A percentile compares a stretch with the other conserved stretches of the same genome.
Evolutionary conservation across 768 basidiomycete genomes (phyloP).

Genomic region (Suillus subaureus): DNA sequence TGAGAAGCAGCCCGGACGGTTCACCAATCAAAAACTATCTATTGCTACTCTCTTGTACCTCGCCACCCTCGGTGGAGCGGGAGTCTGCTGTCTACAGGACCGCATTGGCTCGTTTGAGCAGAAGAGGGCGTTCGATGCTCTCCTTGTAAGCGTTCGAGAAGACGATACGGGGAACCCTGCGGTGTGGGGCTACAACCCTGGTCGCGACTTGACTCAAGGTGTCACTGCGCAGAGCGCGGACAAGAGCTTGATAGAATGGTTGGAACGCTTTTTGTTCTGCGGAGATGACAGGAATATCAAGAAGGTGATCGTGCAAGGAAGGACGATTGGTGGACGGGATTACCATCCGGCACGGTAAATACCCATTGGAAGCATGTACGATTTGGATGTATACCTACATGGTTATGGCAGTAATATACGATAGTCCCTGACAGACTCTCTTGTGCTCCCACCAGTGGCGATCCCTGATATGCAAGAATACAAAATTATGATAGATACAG

Average conservation of each 20-base stretch:
- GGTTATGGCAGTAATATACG: neutral
- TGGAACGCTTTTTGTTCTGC: slow-evolving; percentile 86
- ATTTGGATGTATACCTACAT: neutral
- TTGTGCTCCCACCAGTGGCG: neutral
- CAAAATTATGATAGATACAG: slow-evolving; percentile 7
- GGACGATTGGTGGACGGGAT: slow-evolving; percentile 69
- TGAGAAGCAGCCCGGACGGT: slow-evolving; percentile 23
- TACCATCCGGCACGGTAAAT: slow-evolving; percentile 15
- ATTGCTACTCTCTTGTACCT: slow-evolving; percentile 82
- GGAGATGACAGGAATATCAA: slow-evolving; percentile 86
- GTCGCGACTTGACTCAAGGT: slow-evolving; percentile 35
- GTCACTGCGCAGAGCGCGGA: slow-evolving; percentile 27
- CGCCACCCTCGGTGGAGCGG: slow-evolving; percentile 90
- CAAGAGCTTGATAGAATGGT: slow-evolving; percentile 49
- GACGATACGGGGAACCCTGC: slow-evolving; percentile 55
- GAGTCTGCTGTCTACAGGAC: slow-evolving; percentile 70
- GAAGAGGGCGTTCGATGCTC: slow-evolving; percentile 91
- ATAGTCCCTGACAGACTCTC: neutral
- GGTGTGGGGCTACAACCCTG: slow-evolving; percentile 45
- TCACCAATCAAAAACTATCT: slow-evolving; percentile 64
- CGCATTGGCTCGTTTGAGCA: slow-evolving; percentile 74
- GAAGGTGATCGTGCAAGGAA: slow-evolving; percentile 83
- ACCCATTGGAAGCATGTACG: neutral
- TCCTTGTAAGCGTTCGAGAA: slow-evolving; percentile 63
- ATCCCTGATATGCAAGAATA: slow-evolving; percentile 4